phyloP scores from a whole-genome alignment of 176 grass and related monocot genomes.

The Cenchrus americanus region DNA sequence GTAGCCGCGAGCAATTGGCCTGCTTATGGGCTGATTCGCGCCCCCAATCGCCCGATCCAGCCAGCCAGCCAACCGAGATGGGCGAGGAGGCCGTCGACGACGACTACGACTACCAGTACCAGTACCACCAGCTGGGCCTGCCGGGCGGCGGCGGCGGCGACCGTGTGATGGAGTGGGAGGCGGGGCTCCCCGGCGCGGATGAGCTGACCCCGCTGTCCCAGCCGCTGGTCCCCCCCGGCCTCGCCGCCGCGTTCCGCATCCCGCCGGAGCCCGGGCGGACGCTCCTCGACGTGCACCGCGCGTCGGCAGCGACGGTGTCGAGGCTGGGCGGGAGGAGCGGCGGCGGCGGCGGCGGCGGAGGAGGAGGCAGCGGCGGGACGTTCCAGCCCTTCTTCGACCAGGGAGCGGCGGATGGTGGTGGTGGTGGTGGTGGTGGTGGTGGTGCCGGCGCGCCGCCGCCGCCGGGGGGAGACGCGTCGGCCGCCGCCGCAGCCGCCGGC shows the following conservation, averaged over 20 bases:
- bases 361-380: neutral
- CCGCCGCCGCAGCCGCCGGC: neutral
- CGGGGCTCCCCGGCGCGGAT: constrained; percentile 56
- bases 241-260: constrained; percentile 86
- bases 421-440: too few relatives aligned
- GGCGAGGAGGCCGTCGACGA: constrained; percentile 52
- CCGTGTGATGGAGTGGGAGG: constrained; percentile 74
- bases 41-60: too few relatives aligned
- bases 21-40: neutral
- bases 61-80: constrained; percentile 16
- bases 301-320: constrained; percentile 67
- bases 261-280: constrained; percentile 70
- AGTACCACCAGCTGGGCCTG: constrained; percentile 10
- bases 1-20: rapidly evolving
- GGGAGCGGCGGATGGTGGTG: too few relatives aligned
- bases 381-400: neutral
- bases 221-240: constrained; percentile 64
- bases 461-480: too few relatives aligned
- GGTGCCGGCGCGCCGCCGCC: too few relatives aligned
- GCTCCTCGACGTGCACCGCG: constrained; percentile 68
- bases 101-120: too few relatives aligned
- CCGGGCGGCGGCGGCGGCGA: constrained; percentile 42
- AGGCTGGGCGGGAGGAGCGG: too few relatives aligned
- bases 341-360: neutral
- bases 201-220: constrained; percentile 75